Evolutionary conservation across 352 stramenopile species (phyloP), one percentile per base, ranked within the genome.

Genomic region (Blastocystis sp.): DNA sequence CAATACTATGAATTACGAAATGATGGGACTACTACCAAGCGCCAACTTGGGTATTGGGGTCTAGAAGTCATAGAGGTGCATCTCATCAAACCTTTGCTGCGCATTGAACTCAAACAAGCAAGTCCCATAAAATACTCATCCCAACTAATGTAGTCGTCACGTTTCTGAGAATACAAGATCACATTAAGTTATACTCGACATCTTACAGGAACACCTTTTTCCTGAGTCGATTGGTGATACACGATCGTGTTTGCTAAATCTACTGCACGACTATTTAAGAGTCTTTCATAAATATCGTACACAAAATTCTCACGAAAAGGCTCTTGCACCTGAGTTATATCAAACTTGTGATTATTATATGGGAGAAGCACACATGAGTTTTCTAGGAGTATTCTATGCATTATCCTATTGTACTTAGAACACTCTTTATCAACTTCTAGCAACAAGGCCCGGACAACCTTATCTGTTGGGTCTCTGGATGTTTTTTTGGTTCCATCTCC

Each of bases 71-170:
- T 55, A 50, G 43, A 65, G 39, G 81, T 47, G 13, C 68, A 50
- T 63, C 18, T 24, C 5, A 18, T 55, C 56, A 4, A 50, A 95
- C 94, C 96, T 94, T 99, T 99, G n/a, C 95, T 98, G 64, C 97
- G 93, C 95, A 98, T 97, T 13, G 96, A 96, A 91, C 94, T 98
- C n/a, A 99, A 93, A 92, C 98, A 98, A 39, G 97, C 96, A n/a
- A 99, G 93, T 47, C 94, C 96, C 96, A 98, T 99, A 90, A 99
- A 99, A 92, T 99, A 99, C 90, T 98, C 96, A 90, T 99, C 95
- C 97, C 96, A 99, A 24, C 94, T 95, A 37, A 99, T 91, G 91
- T 98, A 98, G 62, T 96, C 92, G 0, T 76, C 85, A 2, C 94
- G 93, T 91, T 97, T 97, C 73, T 85, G 55, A 11, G 50, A 0